phyloP scores from a whole-genome alignment of 257 asterid species.

The Vinca minor region DNA sequence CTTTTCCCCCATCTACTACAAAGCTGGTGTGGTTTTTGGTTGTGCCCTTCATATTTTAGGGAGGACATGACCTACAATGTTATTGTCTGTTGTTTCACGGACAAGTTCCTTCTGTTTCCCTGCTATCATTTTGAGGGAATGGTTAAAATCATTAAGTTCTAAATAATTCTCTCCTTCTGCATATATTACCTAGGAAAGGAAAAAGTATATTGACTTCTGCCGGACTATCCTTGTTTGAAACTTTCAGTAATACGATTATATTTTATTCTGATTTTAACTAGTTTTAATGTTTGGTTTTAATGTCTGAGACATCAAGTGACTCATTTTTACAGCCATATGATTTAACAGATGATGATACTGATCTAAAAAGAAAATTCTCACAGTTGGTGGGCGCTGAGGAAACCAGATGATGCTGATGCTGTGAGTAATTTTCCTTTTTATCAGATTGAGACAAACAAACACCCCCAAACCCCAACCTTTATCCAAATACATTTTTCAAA shows the following conservation, averaged over 20 bases:
- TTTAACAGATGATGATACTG: constrained; percentile 73
- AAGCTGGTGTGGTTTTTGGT: not conserved
- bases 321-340: constrained; percentile 78
- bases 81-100: not conserved
- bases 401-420: constrained; percentile 84
- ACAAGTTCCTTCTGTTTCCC: not conserved
- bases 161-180: not conserved
- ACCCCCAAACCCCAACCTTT: not conserved
- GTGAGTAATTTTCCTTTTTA: constrained; percentile 41
- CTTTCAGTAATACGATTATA: not conserved
- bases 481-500: not conserved
- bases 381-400: constrained; percentile 84
- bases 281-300: constrained; percentile 7
- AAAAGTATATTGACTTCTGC: not conserved
- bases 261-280: constrained; percentile 2
- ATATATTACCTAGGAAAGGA: not conserved
- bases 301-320: constrained; percentile 56
- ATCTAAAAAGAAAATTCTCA: constrained; percentile 59
- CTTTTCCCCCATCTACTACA: constrained; percentile 7
- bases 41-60: not conserved
- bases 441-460: not conserved
- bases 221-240: not conserved
- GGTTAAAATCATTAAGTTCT: not conserved
- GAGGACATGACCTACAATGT: not conserved
- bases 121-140: constrained; percentile 2